Percentiles rank a stretch among this genome's conserved stretches.
phyloP scores from a whole-genome alignment of 306 rosid genomes.

The Parietaria judaica region DNA sequence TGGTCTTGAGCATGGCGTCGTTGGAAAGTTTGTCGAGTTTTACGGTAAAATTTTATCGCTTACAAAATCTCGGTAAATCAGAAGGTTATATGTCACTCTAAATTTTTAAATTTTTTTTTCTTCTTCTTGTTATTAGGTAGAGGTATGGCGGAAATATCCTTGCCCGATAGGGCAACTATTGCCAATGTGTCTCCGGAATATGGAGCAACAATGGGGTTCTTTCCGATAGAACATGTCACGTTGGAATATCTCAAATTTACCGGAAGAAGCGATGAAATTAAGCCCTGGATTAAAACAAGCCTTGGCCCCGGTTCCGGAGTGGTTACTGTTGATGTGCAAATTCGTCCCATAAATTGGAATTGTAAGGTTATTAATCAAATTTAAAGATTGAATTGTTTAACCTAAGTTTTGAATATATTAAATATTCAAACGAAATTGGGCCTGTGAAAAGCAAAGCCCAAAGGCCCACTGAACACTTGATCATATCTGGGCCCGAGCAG shows the following conservation, averaged over 20 bases:
- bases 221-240: conserved; percentile 89
- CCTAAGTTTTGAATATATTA: too few relatives aligned
- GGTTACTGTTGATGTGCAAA: too few relatives aligned
- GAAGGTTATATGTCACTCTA: conserved; percentile 1
- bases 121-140: conserved; percentile 42
- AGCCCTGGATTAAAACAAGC: conserved; percentile 96
- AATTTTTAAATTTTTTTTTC: not conserved
- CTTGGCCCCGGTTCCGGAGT: conserved; percentile 98
- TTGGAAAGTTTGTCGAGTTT: conserved; percentile 92
- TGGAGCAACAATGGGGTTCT: conserved; percentile 98
- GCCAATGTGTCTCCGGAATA: conserved; percentile 99
- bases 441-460: too few relatives aligned
- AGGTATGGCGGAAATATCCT: conserved; percentile 79
- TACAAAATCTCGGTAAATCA: not conserved
- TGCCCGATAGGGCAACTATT: conserved; percentile 96
- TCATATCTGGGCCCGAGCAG: too few relatives aligned
- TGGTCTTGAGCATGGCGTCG: conserved; percentile 91
- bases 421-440: too few relatives aligned
- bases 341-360: too few relatives aligned
- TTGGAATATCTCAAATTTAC: conserved; percentile 88
- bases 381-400: too few relatives aligned
- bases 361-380: too few relatives aligned
- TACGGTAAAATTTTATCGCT: conserved; percentile 38
- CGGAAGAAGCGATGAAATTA: conserved; percentile 88
- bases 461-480: too few relatives aligned